phyloP scores from a whole-genome alignment of 2,329 filamentous ascomycete genomes.

The Acarospora socialis region DNA sequence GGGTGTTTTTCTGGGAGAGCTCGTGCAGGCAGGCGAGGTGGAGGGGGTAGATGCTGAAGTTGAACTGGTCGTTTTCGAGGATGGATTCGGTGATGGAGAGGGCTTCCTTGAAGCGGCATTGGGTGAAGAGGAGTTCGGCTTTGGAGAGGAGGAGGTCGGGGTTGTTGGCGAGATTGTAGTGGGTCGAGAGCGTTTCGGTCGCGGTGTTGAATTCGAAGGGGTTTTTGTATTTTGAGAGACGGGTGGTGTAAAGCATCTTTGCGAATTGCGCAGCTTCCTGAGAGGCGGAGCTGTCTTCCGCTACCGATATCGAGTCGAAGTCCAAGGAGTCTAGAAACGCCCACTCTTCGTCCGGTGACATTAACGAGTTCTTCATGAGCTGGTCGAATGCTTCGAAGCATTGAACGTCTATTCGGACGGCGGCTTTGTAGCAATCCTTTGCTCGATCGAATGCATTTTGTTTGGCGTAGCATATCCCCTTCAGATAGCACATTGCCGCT shows the following conservation, averaged over 20 bases:
- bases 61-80: slow-evolving; percentile 71
- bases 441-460: slow-evolving; percentile 94
- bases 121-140: slow-evolving; percentile 83
- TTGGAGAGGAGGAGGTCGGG: slow-evolving; percentile 80
- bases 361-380: slow-evolving; percentile 88
- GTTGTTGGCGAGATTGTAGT: slow-evolving; percentile 77
- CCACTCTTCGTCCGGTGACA: slow-evolving; percentile 82
- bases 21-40: slow-evolving; percentile 87
- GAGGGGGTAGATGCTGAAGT: slow-evolving; percentile 75
- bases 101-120: slow-evolving; percentile 84
- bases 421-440: slow-evolving; percentile 97
- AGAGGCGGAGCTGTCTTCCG: slow-evolving; percentile 49
- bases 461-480: slow-evolving; percentile 88
- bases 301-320: slow-evolving; percentile 66
- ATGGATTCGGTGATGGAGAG: slow-evolving; percentile 72
- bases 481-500: slow-evolving; percentile 91
- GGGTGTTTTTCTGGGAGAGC: slow-evolving; percentile 67
- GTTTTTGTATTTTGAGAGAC: slow-evolving; percentile 88
- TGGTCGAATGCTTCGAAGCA: slow-evolving; percentile 98
- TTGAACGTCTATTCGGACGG: slow-evolving; percentile 89
- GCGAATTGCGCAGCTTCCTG: slow-evolving; percentile 90
- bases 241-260: slow-evolving; percentile 89
- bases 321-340: slow-evolving; percentile 76
- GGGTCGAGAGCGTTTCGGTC: slow-evolving; percentile 79
- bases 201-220: slow-evolving; percentile 69